phyloP scores from a whole-genome alignment of 1,139 yeast species.

The Nakaseomyces bracarensis region DNA sequence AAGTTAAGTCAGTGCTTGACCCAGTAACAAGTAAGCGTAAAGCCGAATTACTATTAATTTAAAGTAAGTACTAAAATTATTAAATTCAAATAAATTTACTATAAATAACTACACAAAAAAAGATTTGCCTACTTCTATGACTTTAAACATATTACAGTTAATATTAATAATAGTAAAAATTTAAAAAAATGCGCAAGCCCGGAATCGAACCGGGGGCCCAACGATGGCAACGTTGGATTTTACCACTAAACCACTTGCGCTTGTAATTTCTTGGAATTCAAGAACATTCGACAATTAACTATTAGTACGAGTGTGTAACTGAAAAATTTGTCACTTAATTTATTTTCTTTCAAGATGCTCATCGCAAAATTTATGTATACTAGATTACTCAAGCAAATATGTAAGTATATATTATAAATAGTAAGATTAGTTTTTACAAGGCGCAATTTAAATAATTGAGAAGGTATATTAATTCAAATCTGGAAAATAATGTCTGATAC shows the following conservation, averaged over 20 bases:
- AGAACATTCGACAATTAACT: too few species aligned
- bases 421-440: too few species aligned
- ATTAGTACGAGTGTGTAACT: too few species aligned
- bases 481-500: conserved; percentile 8
- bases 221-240: conserved; percentile 12
- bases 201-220: conserved; percentile 13
- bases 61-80: conserved; percentile 29
- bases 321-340: neutral
- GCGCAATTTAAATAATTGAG: too few species aligned
- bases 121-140: neutral
- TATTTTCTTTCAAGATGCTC: neutral
- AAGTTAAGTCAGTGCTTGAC: conserved; percentile 73
- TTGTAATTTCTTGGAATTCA: neutral
- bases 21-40: conserved; percentile 88
- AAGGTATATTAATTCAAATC: too few species aligned
- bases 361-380: neutral
- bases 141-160: neutral
- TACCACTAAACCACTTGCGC: conserved; percentile 12
- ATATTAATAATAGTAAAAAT: neutral
- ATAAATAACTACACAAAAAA: neutral
- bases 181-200: conserved; percentile 10
- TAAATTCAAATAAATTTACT: neutral
- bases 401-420: too few species aligned
- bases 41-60: conserved; percentile 56
- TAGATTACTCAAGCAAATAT: too few species aligned